phyloP scores from a whole-genome alignment of 1,139 yeast genomes.

The Protomyces macrosporus region DNA sequence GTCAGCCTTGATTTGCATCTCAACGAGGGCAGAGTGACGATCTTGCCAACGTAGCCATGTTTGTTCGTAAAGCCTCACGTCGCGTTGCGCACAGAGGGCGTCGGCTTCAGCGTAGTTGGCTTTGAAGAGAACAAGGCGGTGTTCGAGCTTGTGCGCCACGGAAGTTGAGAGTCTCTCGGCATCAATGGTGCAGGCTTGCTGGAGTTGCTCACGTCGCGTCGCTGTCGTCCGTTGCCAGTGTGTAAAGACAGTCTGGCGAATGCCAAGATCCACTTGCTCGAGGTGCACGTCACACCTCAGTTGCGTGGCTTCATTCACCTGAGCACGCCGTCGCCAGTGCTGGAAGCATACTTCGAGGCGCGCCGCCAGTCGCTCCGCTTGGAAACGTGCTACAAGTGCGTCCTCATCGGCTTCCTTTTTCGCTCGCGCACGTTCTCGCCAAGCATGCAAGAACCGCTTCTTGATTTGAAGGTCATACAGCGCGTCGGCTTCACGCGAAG shows the following conservation, averaged over 20 bases:
- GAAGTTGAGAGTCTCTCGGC: background rate
- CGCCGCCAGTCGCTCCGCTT: background rate
- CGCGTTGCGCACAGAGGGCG: background rate
- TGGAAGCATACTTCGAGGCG: background rate
- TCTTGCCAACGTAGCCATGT: background rate
- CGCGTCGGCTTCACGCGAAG: too few species aligned
- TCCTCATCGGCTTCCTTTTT: background rate
- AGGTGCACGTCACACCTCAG: too few species aligned
- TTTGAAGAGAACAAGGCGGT: background rate
- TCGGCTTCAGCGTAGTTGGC: background rate
- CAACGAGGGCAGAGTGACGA: background rate
- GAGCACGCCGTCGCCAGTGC: background rate
- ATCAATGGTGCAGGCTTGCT: background rate
- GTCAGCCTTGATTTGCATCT: background rate
- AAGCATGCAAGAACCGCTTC: background rate
- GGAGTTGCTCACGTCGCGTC: background rate
- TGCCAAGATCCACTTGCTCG: too few species aligned
- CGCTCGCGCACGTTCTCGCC: background rate
- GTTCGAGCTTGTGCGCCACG: background rate
- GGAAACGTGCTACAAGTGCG: background rate
- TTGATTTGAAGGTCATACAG: too few species aligned
- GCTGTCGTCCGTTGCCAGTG: background rate
- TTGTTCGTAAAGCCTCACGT: background rate
- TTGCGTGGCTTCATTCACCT: background rate
- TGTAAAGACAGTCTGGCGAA: background rate